A percentile compares a stretch with the other conserved stretches of the same genome.
phyloP scores from a whole-genome alignment of 495 filamentous ascomycete species.

The Pseudoneurospora amorphoporcata region DNA sequence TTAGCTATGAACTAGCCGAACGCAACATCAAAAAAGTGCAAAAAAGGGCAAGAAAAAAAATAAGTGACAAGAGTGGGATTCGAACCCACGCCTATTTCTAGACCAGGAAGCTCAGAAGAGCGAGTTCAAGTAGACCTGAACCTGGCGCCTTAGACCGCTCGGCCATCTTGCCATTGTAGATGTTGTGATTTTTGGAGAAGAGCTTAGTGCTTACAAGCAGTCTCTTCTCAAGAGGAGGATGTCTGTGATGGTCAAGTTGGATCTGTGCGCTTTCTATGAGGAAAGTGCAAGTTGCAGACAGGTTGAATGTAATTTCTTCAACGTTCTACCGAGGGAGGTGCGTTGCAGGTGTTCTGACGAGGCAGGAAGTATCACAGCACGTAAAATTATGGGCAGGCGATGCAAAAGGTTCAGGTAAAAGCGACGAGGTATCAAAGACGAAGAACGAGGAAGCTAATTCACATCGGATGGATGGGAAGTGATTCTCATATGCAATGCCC shows the following conservation, averaged over 20 bases:
- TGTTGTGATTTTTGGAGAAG: background rate
- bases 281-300: background rate
- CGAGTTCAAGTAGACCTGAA: background rate
- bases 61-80: slow-evolving; percentile 9
- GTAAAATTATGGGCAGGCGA: background rate
- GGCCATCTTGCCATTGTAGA: background rate
- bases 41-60: background rate
- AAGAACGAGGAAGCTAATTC: background rate
- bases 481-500: too few relatives aligned
- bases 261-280: background rate
- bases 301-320: background rate
- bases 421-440: background rate
- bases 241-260: background rate
- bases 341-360: background rate
- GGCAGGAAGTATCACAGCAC: background rate
- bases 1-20: background rate
- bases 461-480: too few relatives aligned
- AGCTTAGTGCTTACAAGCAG: background rate
- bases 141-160: background rate
- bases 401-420: background rate
- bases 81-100: slow-evolving; percentile 7
- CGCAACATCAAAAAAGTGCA: background rate
- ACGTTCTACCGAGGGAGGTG: background rate
- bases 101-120: background rate
- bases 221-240: background rate